These are phyloP conservation scores for Basidiobolus heterosporus DNA, from an alignment of 371 early-diverging fungal species.

Conservation along the genomic window DNA sequence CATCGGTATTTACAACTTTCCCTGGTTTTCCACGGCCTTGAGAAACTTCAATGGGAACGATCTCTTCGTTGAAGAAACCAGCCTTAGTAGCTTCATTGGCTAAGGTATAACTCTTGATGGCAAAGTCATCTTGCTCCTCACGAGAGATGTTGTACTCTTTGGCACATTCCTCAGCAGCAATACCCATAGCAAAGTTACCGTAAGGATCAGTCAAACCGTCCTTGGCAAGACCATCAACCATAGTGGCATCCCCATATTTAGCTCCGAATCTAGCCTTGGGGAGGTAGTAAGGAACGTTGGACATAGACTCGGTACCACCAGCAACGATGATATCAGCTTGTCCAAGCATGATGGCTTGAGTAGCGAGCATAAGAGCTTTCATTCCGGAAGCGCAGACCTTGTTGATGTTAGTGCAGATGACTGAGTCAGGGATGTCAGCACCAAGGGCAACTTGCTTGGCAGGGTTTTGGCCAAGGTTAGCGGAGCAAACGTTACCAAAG, in stretches of 20 bases:
- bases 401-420: constrained; percentile 82
- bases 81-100: constrained; percentile 69
- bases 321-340: constrained; percentile 43
- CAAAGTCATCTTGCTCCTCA: constrained; percentile 79
- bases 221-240: constrained; percentile 73
- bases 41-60: constrained; percentile 69
- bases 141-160: constrained; percentile 63
- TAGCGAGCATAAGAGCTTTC: constrained; percentile 81
- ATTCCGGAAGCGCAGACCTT: constrained; percentile 96
- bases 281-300: constrained; percentile 74
- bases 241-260: constrained; percentile 68
- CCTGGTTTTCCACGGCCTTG: constrained; percentile 47
- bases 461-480: constrained; percentile 85
- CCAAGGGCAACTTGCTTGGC: constrained; percentile 88
- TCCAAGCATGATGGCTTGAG: constrained; percentile 50
- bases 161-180: constrained; percentile 85
- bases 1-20: constrained; percentile 56
- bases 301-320: constrained; percentile 96
- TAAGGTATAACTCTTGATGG: constrained; percentile 66
- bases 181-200: constrained; percentile 65
- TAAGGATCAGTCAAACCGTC: constrained; percentile 93
- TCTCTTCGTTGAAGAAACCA: constrained; percentile 64
- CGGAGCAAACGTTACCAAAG: constrained; percentile 78
- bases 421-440: constrained; percentile 60
- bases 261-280: constrained; percentile 9